Percentiles rank a stretch among this genome's conserved stretches.
phyloP scores from a whole-genome alignment of 148 eudicot genomes.

The Salicornia ramosissima region DNA sequence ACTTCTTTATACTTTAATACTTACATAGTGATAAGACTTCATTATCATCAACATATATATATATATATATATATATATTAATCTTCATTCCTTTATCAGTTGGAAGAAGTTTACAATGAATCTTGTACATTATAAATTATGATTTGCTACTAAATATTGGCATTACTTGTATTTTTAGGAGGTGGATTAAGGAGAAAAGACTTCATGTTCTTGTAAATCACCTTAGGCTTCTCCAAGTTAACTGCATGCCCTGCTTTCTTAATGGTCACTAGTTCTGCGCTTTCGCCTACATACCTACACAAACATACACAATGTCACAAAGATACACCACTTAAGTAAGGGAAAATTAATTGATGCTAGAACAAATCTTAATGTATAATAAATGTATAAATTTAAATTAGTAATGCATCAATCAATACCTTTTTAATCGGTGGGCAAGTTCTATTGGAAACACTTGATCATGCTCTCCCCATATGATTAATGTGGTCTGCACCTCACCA shows the following conservation, averaged over 20 bases:
- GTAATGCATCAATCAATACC: conserved; percentile 31
- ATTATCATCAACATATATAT: too few relatives aligned
- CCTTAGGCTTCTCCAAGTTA: conserved; percentile 68
- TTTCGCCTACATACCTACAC: conserved; percentile 65
- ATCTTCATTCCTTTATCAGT: neutral
- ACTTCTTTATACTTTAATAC: too few relatives aligned
- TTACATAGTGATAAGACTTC: too few relatives aligned
- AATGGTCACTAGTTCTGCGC: conserved; percentile 54
- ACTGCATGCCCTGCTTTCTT: conserved; percentile 81
- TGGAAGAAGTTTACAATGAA: neutral
- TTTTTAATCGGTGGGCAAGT: conserved; percentile 70
- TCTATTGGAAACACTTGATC: conserved; percentile 81
- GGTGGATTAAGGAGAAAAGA: conserved; percentile 38
- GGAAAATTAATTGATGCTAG: too few relatives aligned
- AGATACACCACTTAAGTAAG: neutral
- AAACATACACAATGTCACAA: too few relatives aligned
- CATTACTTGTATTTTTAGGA: conserved; percentile 24
- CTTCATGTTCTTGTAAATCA: conserved; percentile 54
- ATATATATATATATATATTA: neutral
- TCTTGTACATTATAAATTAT: conserved; percentile 19
- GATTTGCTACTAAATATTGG: conserved; percentile 24
- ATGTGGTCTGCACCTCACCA: conserved; percentile 48
- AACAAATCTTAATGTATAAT: too few relatives aligned
- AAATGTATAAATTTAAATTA: too few relatives aligned
- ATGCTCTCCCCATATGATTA: conserved; percentile 83